phyloP scores from a whole-genome alignment of 2,329 filamentous ascomycete species.

The Pseudogymnoascus sp. region DNA sequence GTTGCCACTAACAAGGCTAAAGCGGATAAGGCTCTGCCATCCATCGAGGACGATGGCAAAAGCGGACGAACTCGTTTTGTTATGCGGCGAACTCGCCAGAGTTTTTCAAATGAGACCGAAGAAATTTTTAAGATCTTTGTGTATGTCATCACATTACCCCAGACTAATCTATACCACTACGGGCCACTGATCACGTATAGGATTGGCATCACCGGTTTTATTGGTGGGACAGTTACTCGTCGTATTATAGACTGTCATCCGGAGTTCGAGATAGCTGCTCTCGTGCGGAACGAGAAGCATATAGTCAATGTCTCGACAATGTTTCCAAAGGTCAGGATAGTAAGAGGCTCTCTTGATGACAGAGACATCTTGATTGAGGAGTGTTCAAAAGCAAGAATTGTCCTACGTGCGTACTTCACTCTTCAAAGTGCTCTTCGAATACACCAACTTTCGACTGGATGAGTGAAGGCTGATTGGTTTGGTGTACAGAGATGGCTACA shows the following conservation, averaged over 20 bases:
- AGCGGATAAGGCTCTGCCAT: too few species aligned
- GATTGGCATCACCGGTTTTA: neutral
- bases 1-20: too few species aligned
- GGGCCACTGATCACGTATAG: neutral
- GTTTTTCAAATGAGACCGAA: neutral
- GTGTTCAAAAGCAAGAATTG: neutral
- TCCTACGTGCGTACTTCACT: neutral
- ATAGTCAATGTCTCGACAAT: neutral
- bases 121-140: neutral
- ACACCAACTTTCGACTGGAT: neutral
- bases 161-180: neutral
- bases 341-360: neutral
- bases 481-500: neutral
- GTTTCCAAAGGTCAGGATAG: neutral
- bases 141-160: neutral
- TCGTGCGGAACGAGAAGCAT: neutral
- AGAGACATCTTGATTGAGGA: neutral
- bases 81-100: neutral
- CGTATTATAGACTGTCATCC: neutral
- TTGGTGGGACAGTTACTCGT: neutral
- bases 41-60: too few species aligned
- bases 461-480: neutral
- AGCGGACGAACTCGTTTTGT: too few species aligned
- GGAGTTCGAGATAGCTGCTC: neutral
- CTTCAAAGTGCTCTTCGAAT: neutral